Conservation (phyloP, 108 stramenopile species). For the Thalassiosira profunda region DNA sequence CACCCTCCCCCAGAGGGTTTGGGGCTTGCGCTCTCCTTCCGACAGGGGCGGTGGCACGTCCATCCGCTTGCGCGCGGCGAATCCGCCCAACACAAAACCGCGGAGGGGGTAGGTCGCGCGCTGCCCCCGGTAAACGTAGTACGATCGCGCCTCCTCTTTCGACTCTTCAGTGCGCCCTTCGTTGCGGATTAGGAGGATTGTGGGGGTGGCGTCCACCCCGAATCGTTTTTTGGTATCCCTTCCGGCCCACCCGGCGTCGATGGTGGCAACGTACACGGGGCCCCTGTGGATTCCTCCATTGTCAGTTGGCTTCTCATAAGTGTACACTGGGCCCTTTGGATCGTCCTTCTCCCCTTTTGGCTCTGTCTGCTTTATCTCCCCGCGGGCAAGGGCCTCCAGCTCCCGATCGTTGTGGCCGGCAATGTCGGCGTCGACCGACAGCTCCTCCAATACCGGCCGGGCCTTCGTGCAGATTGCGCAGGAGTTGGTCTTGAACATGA, state of each 20-base stretch:
- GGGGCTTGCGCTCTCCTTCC: slow-evolving; percentile 17
- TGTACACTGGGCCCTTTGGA: slow-evolving; percentile 7
- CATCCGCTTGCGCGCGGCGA: slow-evolving; percentile 8
- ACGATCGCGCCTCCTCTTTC: slow-evolving; percentile 26
- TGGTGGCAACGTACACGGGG: slow-evolving; percentile 35
- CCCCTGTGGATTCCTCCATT: no score
- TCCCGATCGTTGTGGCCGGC: slow-evolving; percentile 6
- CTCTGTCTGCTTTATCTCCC: neutral
- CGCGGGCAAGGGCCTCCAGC: neutral
- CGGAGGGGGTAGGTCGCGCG: slow-evolving; percentile 32
- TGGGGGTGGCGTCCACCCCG: slow-evolving; percentile 39
- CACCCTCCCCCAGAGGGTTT: neutral
- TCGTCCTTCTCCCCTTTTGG: neutral
- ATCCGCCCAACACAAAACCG: slow-evolving; percentile 34
- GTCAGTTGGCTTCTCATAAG: no score
- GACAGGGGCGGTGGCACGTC: slow-evolving; percentile 24
- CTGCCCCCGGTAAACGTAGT: slow-evolving; percentile 34
- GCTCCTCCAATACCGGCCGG: slow-evolving; percentile 18
- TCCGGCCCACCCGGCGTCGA: slow-evolving; percentile 41
- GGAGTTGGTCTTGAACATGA: slow-evolving; percentile 46
- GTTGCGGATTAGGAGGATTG: slow-evolving; percentile 33
- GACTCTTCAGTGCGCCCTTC: slow-evolving; percentile 10
- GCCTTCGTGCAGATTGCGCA: slow-evolving; percentile 46
- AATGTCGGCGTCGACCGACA: slow-evolving; percentile 20
- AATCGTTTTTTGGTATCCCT: slow-evolving; percentile 40